Evolutionary conservation across 495 filamentous ascomycete genomes (phyloP), one percentile per base, ranked within the genome.

Genomic region (Penicillium dipodomyicola): DNA sequence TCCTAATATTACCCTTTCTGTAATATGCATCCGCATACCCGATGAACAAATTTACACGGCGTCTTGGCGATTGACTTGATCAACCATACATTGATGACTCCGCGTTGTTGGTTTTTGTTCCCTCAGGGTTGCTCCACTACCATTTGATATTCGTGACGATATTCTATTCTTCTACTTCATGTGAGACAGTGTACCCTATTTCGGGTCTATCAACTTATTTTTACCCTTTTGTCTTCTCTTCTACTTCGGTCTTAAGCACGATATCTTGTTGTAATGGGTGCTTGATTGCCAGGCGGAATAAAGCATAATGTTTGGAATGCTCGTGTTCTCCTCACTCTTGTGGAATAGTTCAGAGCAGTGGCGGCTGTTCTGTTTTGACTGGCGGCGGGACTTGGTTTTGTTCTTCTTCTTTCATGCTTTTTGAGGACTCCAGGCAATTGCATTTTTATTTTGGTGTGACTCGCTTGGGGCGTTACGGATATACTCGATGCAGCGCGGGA

Each of bases 11-110:
- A 27, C 25, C 29, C 22, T 32, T 42, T 44, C 22, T 67, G 59
- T 65, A 60, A 54, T 54, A 54, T 65, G 58, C 47, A 48, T 43
- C 17, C 40, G 49, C 51, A 42, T 52, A 57, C 57, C 54, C 47
- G 49, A 51, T 20, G 22, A 35, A 22, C 49, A 60, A 54, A 46
- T 40, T 22, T 53, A 43, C 23, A 57, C 9, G 62, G 62, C 55
- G 62, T 64, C 47, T 58, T 41, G 58, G 59, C 55, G 54, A 61
- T 45, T 49, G 43, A 15, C 1, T 45, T 32, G 22, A 22, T 35
- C 50, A 29, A 35, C n/a, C 23, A 33, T 40, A 52, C 44, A 56
- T 25, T 56, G n/a, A 40, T 52, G 49, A n/a, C 49, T 52, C 22
- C 19, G 35, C 32, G 32, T 35, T 50, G 48, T 50, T 39, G 10